Conservation (phyloP, 257 asterid genomes). For the Solanum stenotomum region DNA sequence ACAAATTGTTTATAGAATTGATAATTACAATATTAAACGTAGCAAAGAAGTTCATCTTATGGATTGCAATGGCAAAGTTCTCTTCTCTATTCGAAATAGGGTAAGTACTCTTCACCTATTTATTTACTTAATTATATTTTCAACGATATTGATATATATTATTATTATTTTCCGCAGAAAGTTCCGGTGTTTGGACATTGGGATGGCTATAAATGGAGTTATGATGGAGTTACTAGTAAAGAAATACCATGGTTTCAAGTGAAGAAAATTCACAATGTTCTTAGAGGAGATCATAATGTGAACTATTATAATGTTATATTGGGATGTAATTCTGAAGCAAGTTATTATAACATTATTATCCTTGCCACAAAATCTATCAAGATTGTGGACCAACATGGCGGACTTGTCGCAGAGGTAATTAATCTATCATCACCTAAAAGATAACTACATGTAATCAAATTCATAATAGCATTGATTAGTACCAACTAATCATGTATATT, state of each 20-base stretch:
- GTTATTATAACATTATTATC: conserved; percentile 12
- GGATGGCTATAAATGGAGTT: conserved; percentile 23
- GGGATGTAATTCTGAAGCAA: conserved; percentile 7
- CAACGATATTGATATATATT: neutral
- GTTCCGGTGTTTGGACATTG: conserved; percentile 16
- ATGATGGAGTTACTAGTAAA: conserved; percentile 1
- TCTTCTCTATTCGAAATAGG: conserved; percentile 46
- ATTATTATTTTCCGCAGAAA: conserved; percentile 6
- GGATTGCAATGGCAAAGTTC: conserved; percentile 39
- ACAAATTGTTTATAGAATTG: conserved; percentile 39
- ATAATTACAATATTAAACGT: conserved; percentile 37
- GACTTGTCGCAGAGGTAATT: conserved; percentile 36
- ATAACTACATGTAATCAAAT: neutral
- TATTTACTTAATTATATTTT: neutral
- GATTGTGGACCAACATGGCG: conserved; percentile 15
- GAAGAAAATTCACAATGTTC: conserved; percentile 5
- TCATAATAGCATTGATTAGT: no score
- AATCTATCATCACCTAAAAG: neutral
- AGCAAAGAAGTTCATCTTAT: conserved; percentile 43
- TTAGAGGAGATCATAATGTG: conserved; percentile 3
- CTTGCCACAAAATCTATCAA: conserved; percentile 18
- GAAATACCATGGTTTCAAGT: conserved; percentile 34
- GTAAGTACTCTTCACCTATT: conserved; percentile 1
- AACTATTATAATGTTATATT: conserved; percentile 12
- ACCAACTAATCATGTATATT: no score